Conservation (phyloP, 2,329 filamentous ascomycete species). For the Chrysoporthe puriensis region DNA sequence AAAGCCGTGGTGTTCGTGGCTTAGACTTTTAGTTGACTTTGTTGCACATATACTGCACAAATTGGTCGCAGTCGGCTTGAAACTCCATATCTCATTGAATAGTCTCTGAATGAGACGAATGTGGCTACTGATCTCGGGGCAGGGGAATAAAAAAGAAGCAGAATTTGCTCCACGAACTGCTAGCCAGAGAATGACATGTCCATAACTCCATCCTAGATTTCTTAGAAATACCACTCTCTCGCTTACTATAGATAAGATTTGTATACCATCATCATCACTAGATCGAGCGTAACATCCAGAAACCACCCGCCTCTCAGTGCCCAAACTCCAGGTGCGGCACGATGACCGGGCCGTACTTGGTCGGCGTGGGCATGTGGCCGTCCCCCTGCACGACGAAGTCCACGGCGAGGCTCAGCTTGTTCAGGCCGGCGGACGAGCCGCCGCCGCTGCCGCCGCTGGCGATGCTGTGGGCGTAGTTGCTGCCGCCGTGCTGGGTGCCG, state of each 20-base stretch:
- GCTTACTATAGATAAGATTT: not conserved
- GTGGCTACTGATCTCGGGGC: not conserved
- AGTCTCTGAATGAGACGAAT: not conserved
- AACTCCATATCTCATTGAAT: not conserved
- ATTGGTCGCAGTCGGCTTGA: not conserved
- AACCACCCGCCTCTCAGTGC: constrained; percentile 43
- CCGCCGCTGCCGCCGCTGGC: constrained; percentile 36
- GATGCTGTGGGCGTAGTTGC: constrained; percentile 6
- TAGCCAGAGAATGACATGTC: not conserved
- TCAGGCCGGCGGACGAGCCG: constrained; percentile 48
- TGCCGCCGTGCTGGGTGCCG: not conserved
- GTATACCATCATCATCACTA: constrained; percentile 9
- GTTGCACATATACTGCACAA: not conserved
- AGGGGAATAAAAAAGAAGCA: not conserved
- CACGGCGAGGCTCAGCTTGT: constrained; percentile 82
- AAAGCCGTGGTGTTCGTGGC: not conserved
- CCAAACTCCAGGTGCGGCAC: constrained; percentile 84
- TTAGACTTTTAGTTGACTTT: not conserved
- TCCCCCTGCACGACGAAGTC: constrained; percentile 98
- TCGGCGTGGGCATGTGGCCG: constrained; percentile 76
- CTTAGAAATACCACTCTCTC: not conserved
- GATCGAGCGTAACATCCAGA: not conserved
- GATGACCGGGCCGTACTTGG: constrained; percentile 97
- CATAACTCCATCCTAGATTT: not conserved
- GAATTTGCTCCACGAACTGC: not conserved